phyloP scores from a whole-genome alignment of 2,329 filamentous ascomycete genomes.

The Uncinocarpus reesii region DNA sequence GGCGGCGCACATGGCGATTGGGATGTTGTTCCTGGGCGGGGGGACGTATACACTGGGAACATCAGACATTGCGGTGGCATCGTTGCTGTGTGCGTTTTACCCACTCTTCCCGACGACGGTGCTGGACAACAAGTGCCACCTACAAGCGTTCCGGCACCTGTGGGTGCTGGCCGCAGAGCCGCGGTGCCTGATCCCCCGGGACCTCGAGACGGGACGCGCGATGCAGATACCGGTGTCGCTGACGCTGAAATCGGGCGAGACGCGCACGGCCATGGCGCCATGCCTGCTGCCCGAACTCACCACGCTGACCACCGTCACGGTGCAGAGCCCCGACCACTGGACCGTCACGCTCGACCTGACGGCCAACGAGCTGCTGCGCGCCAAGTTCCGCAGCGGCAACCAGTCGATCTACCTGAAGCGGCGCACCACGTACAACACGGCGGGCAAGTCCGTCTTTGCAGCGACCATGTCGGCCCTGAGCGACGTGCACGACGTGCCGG shows the following conservation, averaged over 20 bases:
- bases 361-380: conserved; percentile 49
- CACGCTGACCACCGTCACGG: conserved; percentile 31
- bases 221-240: conserved; percentile 63
- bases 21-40: conserved; percentile 80
- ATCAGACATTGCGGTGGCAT: conserved; percentile 73
- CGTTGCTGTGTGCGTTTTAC: conserved; percentile 84
- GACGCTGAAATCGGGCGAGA: conserved; percentile 41
- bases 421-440: conserved; percentile 54
- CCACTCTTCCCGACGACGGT: conserved; percentile 81
- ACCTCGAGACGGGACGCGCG: conserved; percentile 72
- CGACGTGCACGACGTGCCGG: conserved; percentile 42
- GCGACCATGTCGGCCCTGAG: conserved; percentile 66
- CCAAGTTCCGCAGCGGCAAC: conserved; percentile 52
- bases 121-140: conserved; percentile 85
- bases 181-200: conserved; percentile 76
- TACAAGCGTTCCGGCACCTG: conserved; percentile 93
- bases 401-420: conserved; percentile 67
- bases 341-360: conserved; percentile 66
- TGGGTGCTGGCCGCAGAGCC: conserved; percentile 92
- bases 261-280: conserved; percentile 39
- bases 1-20: conserved; percentile 83
- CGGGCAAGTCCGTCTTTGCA: conserved; percentile 53
- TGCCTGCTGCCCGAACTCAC: conserved; percentile 45
- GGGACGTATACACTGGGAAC: conserved; percentile 88
- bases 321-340: conserved; percentile 58